Evolutionary conservation across 1,139 yeast species (phyloP), one percentile per base, ranked within the genome.

Genomic region (Protomyces arabidopsidicola): DNA sequence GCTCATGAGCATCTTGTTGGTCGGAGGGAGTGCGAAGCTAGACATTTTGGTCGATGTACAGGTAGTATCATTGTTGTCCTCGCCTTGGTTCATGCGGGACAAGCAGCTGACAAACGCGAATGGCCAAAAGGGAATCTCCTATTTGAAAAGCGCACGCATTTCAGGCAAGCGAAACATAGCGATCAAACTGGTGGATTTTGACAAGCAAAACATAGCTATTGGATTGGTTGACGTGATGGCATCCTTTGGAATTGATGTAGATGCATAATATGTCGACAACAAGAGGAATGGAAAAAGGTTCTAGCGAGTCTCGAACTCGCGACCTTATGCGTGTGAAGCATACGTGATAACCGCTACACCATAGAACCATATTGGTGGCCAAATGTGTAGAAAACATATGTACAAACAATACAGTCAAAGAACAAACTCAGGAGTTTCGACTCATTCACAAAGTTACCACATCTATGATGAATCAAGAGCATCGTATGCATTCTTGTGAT

Each of bases 271-370:
- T 27, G 8, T 27, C 31, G 31, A 3, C 0, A 4, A 2, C 2
- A n/a, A n/a, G 31, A 4, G 31, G 1, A 27, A 1, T 27, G 8
- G 8, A 42, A 42, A 42, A 42, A 42, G 48, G 48, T 42, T 42
- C 48, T 18, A 42, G 48, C 48, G 48, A 42, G 48, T 42, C 48
- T 42, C 48, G 48, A 42, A 42, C 48, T 42, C 48, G 48, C 48
- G 48, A 42, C 48, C 48, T 42, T 42, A 42, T 42, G 48, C 48
- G 48, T 42, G 48, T 42, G 48, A 42, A 42, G 48, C 48, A 42
- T 42, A 42, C 48, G 48, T 42, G 48, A 42, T 42, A 42, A 42
- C 48, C 48, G 48, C 48, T 42, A 42, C 48, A 42, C 48, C 48
- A 42, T 42, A 18, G 48, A 42, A 42, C 48, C 48, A 42, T 36